Evolutionary conservation across 805 yeast genomes (phyloP), one percentile per base, ranked within the genome.

Genomic region (Sugiyamaella smithiae): DNA sequence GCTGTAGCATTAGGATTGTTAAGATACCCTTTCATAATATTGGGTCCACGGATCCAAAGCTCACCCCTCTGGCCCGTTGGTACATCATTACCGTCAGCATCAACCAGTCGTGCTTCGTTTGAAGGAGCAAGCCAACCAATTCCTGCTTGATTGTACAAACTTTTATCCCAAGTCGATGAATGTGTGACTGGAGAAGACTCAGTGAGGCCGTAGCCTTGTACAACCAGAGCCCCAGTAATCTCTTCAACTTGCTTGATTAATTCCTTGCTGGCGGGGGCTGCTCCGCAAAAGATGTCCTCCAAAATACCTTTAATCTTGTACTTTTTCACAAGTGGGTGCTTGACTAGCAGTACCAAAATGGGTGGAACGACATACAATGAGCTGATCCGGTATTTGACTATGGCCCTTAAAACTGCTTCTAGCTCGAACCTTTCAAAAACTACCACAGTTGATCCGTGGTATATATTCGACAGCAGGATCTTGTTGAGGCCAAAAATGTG

Each of bases 381-480:
- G 24, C 72, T 57, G 52, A 77, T 72, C 35, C 55, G 46, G 56
- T 63, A 56, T 48, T 61, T 54, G 41, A 52, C 45, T 3, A 70
- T 52, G 7, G 56, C 45, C n/a, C 53, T 40, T 22, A 69, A 58
- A 16, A 67, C 49, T 7, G 49, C 44, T 45, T 53, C 64, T n/a
- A 69, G 61, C 20, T 70, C 71, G 40, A 69, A 69, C 37, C 55
- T 54, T 14, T 58, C 55, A 44, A 65, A 62, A 11, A 64, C 59
- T 4, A 66, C 58, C 6, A 50, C 48, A 11, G 48, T 46, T 9
- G 42, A 38, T 17, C 61, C 67, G 5, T 19, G 16, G 42, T 63
- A 64, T 55, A 85, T 89, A 25, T 78, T 73, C 53, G 84, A 68
- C 25, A 81, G 78, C 22, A 83, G 91, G 58, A 91, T 91, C 69